Conservation (phyloP, 2,329 filamentous ascomycete genomes). For the Apiospora hydei region DNA sequence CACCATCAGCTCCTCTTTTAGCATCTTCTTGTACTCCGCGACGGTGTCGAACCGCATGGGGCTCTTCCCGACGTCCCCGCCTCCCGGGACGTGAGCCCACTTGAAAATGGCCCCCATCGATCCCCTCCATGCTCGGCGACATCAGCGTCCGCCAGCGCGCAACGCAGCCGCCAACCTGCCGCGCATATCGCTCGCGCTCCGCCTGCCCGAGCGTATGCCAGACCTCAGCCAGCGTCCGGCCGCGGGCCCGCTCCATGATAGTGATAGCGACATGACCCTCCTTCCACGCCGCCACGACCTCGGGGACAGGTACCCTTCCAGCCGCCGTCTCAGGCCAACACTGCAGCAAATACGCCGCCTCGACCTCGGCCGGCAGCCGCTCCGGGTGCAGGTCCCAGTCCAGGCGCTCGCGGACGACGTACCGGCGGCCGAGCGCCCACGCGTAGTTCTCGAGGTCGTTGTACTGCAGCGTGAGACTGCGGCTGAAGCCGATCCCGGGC, state of each 20-base stretch:
- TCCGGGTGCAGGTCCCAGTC: conserved; percentile 29
- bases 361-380: conserved; percentile 31
- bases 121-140: conserved; percentile 30
- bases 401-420: conserved; percentile 36
- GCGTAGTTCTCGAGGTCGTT: conserved; percentile 36
- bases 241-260: conserved; percentile 34
- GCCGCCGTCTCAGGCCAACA: not conserved
- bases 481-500: conserved; percentile 31
- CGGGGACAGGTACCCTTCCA: conserved; percentile 34
- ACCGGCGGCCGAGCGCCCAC: conserved; percentile 38
- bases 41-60: conserved; percentile 33
- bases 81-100: conserved; percentile 35
- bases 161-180: conserved; percentile 33
- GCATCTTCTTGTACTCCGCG: conserved; percentile 32
- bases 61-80: not conserved
- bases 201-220: conserved; percentile 34
- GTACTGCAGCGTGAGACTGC: conserved; percentile 35
- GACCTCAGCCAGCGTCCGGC: conserved; percentile 36
- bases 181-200: conserved; percentile 33
- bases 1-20: conserved; percentile 28
- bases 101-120: conserved; percentile 33
- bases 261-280: conserved; percentile 38
- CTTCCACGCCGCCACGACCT: conserved; percentile 39
- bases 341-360: conserved; percentile 32
- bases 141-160: conserved; percentile 34